Evolutionary conservation across 768 basidiomycete genomes (phyloP).

Genomic region (Hydnomerulius pinastri): DNA sequence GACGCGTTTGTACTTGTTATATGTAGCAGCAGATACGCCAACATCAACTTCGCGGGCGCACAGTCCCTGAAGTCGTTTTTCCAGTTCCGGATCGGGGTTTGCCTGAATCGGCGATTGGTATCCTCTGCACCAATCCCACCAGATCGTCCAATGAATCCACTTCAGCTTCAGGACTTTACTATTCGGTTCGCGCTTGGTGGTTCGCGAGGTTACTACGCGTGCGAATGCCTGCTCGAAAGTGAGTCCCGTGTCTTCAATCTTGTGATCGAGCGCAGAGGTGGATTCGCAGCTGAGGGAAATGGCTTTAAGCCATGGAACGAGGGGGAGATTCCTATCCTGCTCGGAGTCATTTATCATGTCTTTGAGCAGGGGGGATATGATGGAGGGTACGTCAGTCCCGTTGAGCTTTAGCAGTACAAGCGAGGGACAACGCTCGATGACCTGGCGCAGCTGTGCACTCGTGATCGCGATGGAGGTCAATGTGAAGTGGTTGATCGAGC

Average conservation of each 20-base stretch:
- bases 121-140: conserved; percentile 29
- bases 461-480: conserved; percentile 27
- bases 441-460: conserved; percentile 22
- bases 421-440: conserved; percentile 31
- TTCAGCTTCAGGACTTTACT: conserved; percentile 30
- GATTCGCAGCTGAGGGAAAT: conserved; percentile 33
- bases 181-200: conserved; percentile 19
- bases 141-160: conserved; percentile 35
- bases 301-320: conserved; percentile 31
- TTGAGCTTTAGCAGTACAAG: conserved; percentile 31
- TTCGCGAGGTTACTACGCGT: conserved; percentile 26
- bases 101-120: conserved; percentile 19
- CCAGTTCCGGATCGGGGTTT: conserved; percentile 25
- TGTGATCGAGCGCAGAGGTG: conserved; percentile 19
- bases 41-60: conserved; percentile 30
- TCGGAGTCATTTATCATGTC: conserved; percentile 26
- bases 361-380: conserved; percentile 20
- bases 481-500: conserved; percentile 32
- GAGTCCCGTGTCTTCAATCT: conserved; percentile 23
- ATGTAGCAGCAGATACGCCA: conserved; percentile 29
- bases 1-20: conserved; percentile 35
- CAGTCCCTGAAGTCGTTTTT: conserved; percentile 20
- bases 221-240: conserved; percentile 30
- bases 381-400: conserved; percentile 21
- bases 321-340: conserved; percentile 15